Percentiles rank a stretch among this genome's conserved stretches.
These are phyloP conservation scores for Petunia hybrid DNA, from an alignment of 305 asterid genomes.

Conservation along the genomic window DNA sequence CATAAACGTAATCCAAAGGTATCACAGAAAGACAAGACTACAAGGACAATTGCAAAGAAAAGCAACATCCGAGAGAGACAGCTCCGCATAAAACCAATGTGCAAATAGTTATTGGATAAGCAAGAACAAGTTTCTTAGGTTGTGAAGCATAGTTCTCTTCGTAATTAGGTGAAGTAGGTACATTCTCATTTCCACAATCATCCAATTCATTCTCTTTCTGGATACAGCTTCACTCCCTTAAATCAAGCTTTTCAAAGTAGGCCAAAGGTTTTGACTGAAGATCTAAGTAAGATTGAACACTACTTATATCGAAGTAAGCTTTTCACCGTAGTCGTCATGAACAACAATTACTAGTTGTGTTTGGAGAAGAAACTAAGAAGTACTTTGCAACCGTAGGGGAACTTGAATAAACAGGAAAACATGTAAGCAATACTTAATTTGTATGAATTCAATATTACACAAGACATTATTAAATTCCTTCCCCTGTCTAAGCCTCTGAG, in stretches of 20 bases:
- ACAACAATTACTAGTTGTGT: background rate
- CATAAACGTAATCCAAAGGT: background rate
- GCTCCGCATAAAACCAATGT: background rate
- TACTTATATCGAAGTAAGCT: background rate
- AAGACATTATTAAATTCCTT: background rate
- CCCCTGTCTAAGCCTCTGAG: background rate
- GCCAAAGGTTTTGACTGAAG: background rate
- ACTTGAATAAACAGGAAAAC: background rate
- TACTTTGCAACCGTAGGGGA: background rate
- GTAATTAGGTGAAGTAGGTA: background rate
- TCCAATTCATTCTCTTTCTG: background rate
- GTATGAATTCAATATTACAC: background rate
- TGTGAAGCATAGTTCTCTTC: background rate
- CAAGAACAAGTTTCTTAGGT: background rate
- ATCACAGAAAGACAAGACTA: too few relatives aligned
- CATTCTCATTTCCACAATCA: slow-evolving; percentile 16
- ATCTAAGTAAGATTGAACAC: background rate
- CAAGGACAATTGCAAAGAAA: background rate
- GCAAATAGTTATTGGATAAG: background rate
- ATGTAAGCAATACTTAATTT: background rate
- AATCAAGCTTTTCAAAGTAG: background rate
- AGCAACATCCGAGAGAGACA: background rate
- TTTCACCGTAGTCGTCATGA: background rate
- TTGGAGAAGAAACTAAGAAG: background rate
- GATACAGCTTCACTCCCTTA: background rate